Evolutionary conservation across 2,329 filamentous ascomycete genomes (phyloP), one percentile per base, ranked within the genome.

Genomic region (Xylariaceae sp.): DNA sequence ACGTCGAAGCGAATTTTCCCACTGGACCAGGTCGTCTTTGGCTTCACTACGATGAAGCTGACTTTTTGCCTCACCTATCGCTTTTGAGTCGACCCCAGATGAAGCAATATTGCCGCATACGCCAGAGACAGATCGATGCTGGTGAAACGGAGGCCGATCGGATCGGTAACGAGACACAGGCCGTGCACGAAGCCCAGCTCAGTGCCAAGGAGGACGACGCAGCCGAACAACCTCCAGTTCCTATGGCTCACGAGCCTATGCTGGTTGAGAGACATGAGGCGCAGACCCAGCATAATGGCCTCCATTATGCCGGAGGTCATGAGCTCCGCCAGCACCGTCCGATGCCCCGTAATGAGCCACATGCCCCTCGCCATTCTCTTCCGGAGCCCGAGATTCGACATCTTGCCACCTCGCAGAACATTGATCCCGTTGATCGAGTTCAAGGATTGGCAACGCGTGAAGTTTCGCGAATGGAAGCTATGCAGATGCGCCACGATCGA

Each of bases 101-200:
- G 53, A 87, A 87, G 69, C 84, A 87, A 66, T 87, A 86, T 63
- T 82, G 81, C 54, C 82, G 84, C 15, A 78, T 87, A 45, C 81
- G 84, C 3, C 83, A 86, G 66, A 77, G 73, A 51, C 83, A 87
- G 64, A 71, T 85, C 0, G 82, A 86, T 51, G 72, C 74, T 4
- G 80, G 78, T 23, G 84, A 87, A 69, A 70, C 67, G 0, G 69
- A 76, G 0, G 77, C 78, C 0, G 76, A 84, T 1, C 76, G 78
- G 15, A 66, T 72, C 3, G 70, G 72, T 0, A 86, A 87, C 64
- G 81, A 84, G 64, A 72, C 71, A 1, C 75, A 76, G 56, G 83
- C 83, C 1, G 80, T 83, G 0, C 72, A 71, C 6, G 79, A 83
- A 18, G 82, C 81, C 0, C 80, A 79, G 60, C 68, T 70, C 3